Percentiles rank a stretch among this genome's conserved stretches.
phyloP scores from a whole-genome alignment of 768 basidiomycete genomes.

The Cytidiella melzeri region DNA sequence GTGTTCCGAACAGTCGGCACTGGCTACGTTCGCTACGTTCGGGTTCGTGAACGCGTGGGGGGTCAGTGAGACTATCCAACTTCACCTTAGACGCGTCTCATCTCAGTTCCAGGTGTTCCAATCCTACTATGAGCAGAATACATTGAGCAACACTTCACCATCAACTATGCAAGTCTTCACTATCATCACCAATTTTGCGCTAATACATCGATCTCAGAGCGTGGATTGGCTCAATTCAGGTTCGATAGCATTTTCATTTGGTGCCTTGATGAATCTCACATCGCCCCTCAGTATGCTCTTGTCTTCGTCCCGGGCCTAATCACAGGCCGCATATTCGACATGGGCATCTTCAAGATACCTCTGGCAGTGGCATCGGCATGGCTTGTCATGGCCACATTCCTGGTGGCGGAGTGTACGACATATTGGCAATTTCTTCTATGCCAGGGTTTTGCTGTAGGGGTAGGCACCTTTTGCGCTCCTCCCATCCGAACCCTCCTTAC shows the following conservation, averaged over 20 bases:
- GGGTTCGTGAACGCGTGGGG: conserved; percentile 76
- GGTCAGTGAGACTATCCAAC: too few relatives aligned
- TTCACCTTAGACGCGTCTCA: conserved; percentile 2
- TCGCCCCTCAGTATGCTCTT: conserved; percentile 48
- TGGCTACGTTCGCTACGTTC: conserved; percentile 47
- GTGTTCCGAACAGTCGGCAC: conserved; percentile 8
- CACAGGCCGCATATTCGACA: conserved; percentile 66
- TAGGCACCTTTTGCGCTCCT: conserved; percentile 26
- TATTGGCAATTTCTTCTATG: conserved; percentile 79
- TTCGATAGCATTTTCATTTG: conserved; percentile 15
- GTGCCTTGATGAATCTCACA: neutral
- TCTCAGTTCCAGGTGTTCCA: conserved; percentile 52
- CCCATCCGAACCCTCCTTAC: neutral
- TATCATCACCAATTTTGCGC: too few relatives aligned
- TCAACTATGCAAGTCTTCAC: conserved; percentile 52
- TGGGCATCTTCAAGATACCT: conserved; percentile 57
- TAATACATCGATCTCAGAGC: conserved; percentile 42
- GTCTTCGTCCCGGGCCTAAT: conserved; percentile 57
- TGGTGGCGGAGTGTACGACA: conserved; percentile 62
- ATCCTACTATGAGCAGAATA: conserved; percentile 57
- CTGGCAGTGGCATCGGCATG: conserved; percentile 41
- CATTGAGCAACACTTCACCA: conserved; percentile 40
- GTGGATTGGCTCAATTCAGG: conserved; percentile 80
- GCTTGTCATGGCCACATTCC: conserved; percentile 50
- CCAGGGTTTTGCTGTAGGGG: conserved; percentile 64